phyloP scores from a whole-genome alignment of 331 rosid genomes.

The Malus hybrid region DNA sequence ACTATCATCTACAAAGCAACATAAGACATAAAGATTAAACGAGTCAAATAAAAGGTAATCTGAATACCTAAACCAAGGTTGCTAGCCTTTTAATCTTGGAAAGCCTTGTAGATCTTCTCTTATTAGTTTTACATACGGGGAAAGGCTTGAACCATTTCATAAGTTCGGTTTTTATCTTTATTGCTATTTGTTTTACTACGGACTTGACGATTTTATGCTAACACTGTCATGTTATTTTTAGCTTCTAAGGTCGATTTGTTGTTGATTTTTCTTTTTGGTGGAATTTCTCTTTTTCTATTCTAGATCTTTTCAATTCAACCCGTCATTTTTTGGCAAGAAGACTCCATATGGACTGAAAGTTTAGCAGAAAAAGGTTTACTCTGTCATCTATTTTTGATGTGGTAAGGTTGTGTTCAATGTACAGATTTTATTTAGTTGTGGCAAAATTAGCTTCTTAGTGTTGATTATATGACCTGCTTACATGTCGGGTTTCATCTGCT shows the following conservation, averaged over 20 bases:
- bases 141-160: background rate
- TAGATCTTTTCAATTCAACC: constrained; percentile 64
- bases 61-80: background rate
- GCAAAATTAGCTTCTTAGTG: constrained; percentile 15
- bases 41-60: background rate
- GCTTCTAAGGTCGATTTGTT: constrained; percentile 17
- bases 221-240: constrained; percentile 17
- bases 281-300: constrained; percentile 33
- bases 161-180: background rate
- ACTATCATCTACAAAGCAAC: background rate
- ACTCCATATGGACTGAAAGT: constrained; percentile 48
- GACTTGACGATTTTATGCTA: constrained; percentile 12
- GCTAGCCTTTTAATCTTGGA: background rate
- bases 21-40: background rate
- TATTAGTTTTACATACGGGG: background rate
- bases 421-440: constrained; percentile 20
- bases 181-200: constrained; percentile 4
- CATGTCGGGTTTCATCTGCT: constrained; percentile 7
- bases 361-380: constrained; percentile 43
- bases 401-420: constrained; percentile 53
- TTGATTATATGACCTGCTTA: constrained; percentile 8
- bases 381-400: constrained; percentile 41
- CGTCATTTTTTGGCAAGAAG: constrained; percentile 47
- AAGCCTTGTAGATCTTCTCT: background rate
- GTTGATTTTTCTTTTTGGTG: constrained; percentile 42